Percentiles rank a stretch among this genome's conserved stretches.
phyloP scores from a whole-genome alignment of 805 yeast species.

The Yamadazyma akitaensis region DNA sequence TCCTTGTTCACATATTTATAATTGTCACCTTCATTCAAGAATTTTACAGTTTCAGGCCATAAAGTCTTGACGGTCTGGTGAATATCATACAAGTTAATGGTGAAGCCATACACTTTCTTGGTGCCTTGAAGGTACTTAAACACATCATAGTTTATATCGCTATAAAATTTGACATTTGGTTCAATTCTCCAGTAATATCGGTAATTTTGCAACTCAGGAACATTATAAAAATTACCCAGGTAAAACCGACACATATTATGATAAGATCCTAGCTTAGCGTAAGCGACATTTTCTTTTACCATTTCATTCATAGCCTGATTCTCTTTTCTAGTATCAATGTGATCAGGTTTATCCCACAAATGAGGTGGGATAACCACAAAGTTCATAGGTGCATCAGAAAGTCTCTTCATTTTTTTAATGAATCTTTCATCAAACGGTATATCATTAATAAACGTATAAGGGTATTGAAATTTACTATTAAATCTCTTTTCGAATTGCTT shows the following conservation, averaged over 20 bases:
- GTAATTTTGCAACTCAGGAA: slow-evolving; percentile 58
- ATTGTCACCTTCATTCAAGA: slow-evolving; percentile 53
- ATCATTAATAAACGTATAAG: slow-evolving; percentile 79
- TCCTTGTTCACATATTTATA: slow-evolving; percentile 47
- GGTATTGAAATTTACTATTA: slow-evolving; percentile 70
- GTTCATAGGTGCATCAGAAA: slow-evolving; percentile 29
- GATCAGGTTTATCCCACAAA: slow-evolving; percentile 58
- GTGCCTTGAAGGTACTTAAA: slow-evolving; percentile 70
- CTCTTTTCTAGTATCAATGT: slow-evolving; percentile 48
- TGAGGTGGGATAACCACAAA: slow-evolving; percentile 41
- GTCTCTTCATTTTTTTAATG: slow-evolving; percentile 39
- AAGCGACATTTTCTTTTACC: slow-evolving; percentile 48
- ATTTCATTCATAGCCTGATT: slow-evolving; percentile 38
- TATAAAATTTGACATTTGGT: slow-evolving; percentile 65
- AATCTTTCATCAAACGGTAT: slow-evolving; percentile 58
- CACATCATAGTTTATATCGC: slow-evolving; percentile 71
- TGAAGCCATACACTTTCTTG: slow-evolving; percentile 70
- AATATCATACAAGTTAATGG: slow-evolving; percentile 64
- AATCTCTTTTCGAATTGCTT: slow-evolving; percentile 59
- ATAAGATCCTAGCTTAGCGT: slow-evolving; percentile 60
- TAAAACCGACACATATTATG: slow-evolving; percentile 87
- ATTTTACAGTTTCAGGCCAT: slow-evolving; percentile 69
- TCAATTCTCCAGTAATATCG: slow-evolving; percentile 81
- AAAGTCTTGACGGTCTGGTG: slow-evolving; percentile 59
- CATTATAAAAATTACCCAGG: slow-evolving; percentile 59